These are phyloP conservation scores for Skeletonema menzelii DNA, from an alignment of 108 stramenopile genomes.

Conservation along the genomic window DNA sequence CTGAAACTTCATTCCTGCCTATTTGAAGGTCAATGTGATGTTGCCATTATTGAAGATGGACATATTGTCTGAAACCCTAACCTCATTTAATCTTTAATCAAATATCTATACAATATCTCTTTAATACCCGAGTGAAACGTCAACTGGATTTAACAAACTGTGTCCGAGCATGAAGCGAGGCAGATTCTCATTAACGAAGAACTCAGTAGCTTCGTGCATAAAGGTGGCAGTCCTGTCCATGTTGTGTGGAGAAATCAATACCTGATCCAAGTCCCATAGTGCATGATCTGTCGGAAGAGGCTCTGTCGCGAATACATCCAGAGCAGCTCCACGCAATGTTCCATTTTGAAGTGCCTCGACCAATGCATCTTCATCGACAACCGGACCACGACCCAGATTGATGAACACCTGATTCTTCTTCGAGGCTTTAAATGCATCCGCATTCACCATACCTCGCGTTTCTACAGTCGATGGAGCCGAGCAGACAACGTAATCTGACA, in stretches of 20 bases:
- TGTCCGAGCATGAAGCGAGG: slow-evolving; percentile 70
- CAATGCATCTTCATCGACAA: slow-evolving; percentile 60
- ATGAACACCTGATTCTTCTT: slow-evolving; percentile 55
- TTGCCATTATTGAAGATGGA: slow-evolving; percentile 41
- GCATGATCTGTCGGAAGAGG: slow-evolving; percentile 48
- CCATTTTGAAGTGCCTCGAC: slow-evolving; percentile 35
- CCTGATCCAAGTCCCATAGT: slow-evolving; percentile 60
- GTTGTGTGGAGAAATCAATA: slow-evolving; percentile 60
- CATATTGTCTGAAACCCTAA: not conserved
- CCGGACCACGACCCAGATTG: slow-evolving; percentile 61
- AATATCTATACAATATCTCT: not conserved
- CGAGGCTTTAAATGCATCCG: slow-evolving; percentile 42
- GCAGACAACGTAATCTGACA: slow-evolving; percentile 55
- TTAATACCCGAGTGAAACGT: slow-evolving; percentile 68
- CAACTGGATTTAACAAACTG: slow-evolving; percentile 70
- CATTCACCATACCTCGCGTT: slow-evolving; percentile 49
- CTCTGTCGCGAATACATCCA: slow-evolving; percentile 66
- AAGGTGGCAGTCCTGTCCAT: slow-evolving; percentile 72
- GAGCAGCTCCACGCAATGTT: slow-evolving; percentile 47
- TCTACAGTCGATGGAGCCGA: slow-evolving; percentile 52
- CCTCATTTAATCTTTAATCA: not conserved
- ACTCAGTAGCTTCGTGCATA: slow-evolving; percentile 78
- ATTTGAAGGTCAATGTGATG: slow-evolving; percentile 81
- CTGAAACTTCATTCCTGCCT: slow-evolving; percentile 80
- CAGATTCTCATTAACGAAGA: slow-evolving; percentile 74